Evolutionary conservation across 805 yeast genomes (phyloP), one percentile per base, ranked within the genome.

Genomic region (Groenewaldozyma tartarivorans): DNA sequence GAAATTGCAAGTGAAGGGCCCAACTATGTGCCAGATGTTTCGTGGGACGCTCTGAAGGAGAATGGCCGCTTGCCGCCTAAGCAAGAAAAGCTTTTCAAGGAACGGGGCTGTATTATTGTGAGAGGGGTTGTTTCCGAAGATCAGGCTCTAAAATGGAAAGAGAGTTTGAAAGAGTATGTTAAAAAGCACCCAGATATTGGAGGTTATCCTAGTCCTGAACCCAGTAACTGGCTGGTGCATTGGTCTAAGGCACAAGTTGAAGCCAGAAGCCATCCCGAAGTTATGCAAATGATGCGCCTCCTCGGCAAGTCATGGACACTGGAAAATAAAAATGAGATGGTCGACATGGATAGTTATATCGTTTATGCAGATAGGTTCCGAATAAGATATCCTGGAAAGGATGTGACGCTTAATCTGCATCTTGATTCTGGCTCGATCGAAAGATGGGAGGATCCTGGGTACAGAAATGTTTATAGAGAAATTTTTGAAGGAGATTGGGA

Each of bases 351-450:
- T 35, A 30, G 20, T 24, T 61, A 63, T 27, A 52, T 68, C 18
- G 57, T 60, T 13, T 68, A 67, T 48, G 68, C 67, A 13, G 73
- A 68, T 50, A 52, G 71, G 15, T 51, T 68, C 34, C 53, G 72
- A 40, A 60, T 68, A 31, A 53, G 72, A 36, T 52, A 54, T 4
- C 68, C 71, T 1, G 72, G 71, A 4, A 58, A 52, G 17, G 47
- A n/a, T 16, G 47, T 54, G 26, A 38, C 64, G 5, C 54, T 68
- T 32, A 62, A 57, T 27, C 60, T 65, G 20, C 72, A 68, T 40
- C 49, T 57, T 9, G 73, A 68, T 45, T 56, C 66, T 13, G 65
- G 69, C 6, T 58, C 67, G 4, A 53, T 67, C 34, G 72, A 66
- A 44, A 49, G 72, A 35, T 68, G 73, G 69, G 71, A 22, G n/a